Evolutionary conservation across 306 rosid species (phyloP).

Genomic region (Trifolium subterraneum): DNA sequence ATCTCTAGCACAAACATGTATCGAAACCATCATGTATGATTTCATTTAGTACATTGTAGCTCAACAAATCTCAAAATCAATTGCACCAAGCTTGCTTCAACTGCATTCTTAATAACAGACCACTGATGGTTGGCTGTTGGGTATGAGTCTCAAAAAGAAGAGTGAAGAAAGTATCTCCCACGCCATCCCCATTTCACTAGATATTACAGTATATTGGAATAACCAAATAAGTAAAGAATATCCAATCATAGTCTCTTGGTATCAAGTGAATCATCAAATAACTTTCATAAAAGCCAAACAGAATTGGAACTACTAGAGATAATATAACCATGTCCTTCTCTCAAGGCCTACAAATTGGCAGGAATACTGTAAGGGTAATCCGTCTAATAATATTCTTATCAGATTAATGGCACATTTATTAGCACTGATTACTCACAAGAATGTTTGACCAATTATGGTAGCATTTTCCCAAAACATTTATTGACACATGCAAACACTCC

Average conservation of each 20-base stretch:
- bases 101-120: slow-evolving; percentile 7
- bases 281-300: background rate
- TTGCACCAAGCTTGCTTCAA: slow-evolving; percentile 15
- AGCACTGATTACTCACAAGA: background rate
- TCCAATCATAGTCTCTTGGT: no score
- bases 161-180: background rate
- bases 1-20: slow-evolving; percentile 27
- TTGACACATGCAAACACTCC: background rate
- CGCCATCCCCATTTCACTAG: background rate
- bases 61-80: background rate
- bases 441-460: slow-evolving; percentile 6
- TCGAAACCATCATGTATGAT: background rate
- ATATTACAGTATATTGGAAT: background rate
- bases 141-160: background rate
- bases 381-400: background rate
- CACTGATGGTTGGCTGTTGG: no score
- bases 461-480: slow-evolving; percentile 1
- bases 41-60: background rate
- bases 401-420: background rate
- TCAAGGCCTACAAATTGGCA: background rate
- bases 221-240: background rate
- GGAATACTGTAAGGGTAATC: background rate
- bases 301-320: slow-evolving; percentile 12
- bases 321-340: no score
- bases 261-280: background rate